Conservation (phyloP, 2,329 filamentous ascomycete genomes). For the Zymoseptoria brevis region DNA sequence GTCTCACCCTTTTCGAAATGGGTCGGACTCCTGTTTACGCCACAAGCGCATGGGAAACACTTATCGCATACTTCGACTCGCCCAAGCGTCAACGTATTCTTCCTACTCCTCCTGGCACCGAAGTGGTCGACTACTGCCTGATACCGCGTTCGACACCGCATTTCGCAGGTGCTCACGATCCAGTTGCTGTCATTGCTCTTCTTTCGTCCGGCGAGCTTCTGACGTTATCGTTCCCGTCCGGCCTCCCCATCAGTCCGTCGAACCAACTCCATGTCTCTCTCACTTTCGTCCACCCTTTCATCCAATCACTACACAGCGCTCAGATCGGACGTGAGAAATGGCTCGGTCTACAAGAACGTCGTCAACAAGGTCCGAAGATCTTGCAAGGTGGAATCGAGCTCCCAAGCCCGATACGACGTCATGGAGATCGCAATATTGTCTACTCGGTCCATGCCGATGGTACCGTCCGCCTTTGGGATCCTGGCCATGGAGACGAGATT, state of each 20-base stretch:
- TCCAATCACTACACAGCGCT: slow-evolving; percentile 63
- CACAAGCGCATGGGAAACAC: slow-evolving; percentile 79
- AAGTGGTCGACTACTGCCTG: slow-evolving; percentile 71
- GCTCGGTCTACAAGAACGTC: slow-evolving; percentile 82
- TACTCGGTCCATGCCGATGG: slow-evolving; percentile 86
- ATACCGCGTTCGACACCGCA: slow-evolving; percentile 77
- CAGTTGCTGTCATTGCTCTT: slow-evolving; percentile 72
- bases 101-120: slow-evolving; percentile 66
- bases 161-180: slow-evolving; percentile 81
- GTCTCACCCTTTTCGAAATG: slow-evolving; percentile 81
- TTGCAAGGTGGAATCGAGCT: slow-evolving; percentile 72
- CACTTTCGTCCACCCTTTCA: slow-evolving; percentile 83
- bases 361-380: slow-evolving; percentile 68
- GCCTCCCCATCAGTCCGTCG: slow-evolving; percentile 81
- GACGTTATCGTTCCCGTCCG: slow-evolving; percentile 85
- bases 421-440: slow-evolving; percentile 75
- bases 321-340: slow-evolving; percentile 70
- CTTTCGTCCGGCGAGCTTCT: slow-evolving; percentile 81
- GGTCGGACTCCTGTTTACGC: slow-evolving; percentile 83
- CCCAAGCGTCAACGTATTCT: slow-evolving; percentile 64
- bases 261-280: slow-evolving; percentile 86
- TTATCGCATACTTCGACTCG: slow-evolving; percentile 71
- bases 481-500: slow-evolving; percentile 83
- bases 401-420: slow-evolving; percentile 61
- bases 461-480: slow-evolving; percentile 86